Conservation (phyloP, 257 asterid species). For the Nicotiana obtusifolia region DNA sequence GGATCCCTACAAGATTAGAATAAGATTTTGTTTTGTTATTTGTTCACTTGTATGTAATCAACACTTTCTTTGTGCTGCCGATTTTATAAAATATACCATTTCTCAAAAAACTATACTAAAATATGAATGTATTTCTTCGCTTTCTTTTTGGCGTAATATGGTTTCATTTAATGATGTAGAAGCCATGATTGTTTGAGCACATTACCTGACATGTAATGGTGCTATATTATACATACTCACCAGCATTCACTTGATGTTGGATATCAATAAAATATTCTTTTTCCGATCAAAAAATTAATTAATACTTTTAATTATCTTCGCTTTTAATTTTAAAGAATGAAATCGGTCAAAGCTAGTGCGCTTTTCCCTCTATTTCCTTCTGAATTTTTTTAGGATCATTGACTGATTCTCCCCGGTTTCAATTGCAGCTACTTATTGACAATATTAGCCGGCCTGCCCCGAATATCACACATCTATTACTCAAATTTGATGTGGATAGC, state of each 20-base stretch:
- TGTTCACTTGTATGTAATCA: too few species aligned
- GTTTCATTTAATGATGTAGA: neutral
- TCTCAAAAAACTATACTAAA: too few species aligned
- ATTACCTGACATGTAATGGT: neutral
- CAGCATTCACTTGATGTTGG: neutral
- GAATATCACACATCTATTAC: slow-evolving; percentile 77
- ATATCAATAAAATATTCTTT: neutral
- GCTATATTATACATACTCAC: neutral
- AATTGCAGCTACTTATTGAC: slow-evolving; percentile 82
- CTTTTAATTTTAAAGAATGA: neutral
- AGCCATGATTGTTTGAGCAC: neutral
- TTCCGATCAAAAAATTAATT: neutral
- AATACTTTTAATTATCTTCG: too few species aligned
- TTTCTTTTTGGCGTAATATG: neutral
- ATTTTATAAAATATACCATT: too few species aligned
- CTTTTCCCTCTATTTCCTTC: neutral
- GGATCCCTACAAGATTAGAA: too few species aligned
- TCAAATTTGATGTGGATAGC: slow-evolving; percentile 76
- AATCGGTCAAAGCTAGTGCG: neutral
- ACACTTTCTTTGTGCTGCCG: too few species aligned
- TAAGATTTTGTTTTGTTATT: too few species aligned
- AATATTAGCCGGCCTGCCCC: slow-evolving; percentile 85
- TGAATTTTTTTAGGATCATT: neutral
- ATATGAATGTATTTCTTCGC: neutral
- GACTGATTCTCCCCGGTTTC: slow-evolving; percentile 8